Conservation (phyloP, 441 rosid genomes). For the Viola pubescens region DNA sequence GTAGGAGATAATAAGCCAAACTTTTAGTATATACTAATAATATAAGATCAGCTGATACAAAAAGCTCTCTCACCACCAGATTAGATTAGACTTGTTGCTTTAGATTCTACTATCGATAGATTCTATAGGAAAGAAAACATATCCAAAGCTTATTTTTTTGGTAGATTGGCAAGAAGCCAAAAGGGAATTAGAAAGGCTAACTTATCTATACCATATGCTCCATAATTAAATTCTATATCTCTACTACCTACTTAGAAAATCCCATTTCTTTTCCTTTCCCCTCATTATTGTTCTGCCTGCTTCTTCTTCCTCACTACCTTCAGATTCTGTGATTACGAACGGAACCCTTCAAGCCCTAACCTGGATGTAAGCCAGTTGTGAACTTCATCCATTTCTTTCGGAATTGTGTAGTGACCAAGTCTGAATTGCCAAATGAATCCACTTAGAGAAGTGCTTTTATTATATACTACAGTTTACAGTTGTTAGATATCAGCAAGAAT, state of each 20-base stretch:
- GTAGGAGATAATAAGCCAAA: conserved; percentile 5
- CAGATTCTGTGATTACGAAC: conserved; percentile 14
- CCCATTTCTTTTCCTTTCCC: conserved; percentile 17
- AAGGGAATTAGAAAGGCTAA: conserved; percentile 28
- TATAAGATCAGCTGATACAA: conserved; percentile 20
- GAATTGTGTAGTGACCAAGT: conserved; percentile 87
- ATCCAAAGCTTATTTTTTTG: conserved; percentile 29
- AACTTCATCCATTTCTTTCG: conserved; percentile 77
- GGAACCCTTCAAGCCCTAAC: conserved; percentile 68
- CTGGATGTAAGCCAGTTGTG: conserved; percentile 62
- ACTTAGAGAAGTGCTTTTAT: not conserved
- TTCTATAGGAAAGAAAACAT: conserved; percentile 15
- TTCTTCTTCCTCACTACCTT: conserved; percentile 25
- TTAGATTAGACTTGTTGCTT: conserved; percentile 14
- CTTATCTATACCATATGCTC: conserved; percentile 40
- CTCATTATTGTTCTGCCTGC: conserved; percentile 21
- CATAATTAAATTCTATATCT: conserved; percentile 20
- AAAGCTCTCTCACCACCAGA: conserved; percentile 21
- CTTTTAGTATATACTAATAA: not conserved
- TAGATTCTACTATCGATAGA: conserved; percentile 19
- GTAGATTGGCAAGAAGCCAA: conserved; percentile 19
- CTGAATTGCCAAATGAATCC: conserved; percentile 32
- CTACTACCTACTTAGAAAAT: conserved; percentile 26
- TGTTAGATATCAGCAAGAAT: not conserved
- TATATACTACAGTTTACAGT: not conserved